Percentiles rank a stretch among this genome's conserved stretches.
These are phyloP conservation scores for Ceratocystis ficicola DNA, from an alignment of 2,329 filamentous ascomycete genomes.

Conservation along the genomic window DNA sequence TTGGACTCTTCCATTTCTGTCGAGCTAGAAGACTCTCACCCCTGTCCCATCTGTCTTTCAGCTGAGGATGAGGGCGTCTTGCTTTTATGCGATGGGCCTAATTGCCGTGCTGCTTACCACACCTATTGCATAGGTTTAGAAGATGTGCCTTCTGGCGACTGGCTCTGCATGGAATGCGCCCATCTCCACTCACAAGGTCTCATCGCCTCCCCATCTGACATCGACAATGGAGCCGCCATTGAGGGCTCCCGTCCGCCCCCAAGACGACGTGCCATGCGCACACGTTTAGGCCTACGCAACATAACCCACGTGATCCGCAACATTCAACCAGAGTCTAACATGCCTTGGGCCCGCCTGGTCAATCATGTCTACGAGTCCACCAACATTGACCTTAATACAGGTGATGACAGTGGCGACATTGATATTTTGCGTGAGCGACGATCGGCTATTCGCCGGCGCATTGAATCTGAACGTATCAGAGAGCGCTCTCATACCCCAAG, in stretches of 20 bases:
- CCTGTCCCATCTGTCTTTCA: slow-evolving; percentile 74
- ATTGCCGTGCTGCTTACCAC: slow-evolving; percentile 77
- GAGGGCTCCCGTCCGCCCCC: slow-evolving; percentile 29
- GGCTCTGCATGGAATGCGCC: slow-evolving; percentile 83
- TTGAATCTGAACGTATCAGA: slow-evolving; percentile 39
- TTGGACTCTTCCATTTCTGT: slow-evolving; percentile 71
- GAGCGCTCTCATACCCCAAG: neutral
- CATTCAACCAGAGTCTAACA: slow-evolving; percentile 39
- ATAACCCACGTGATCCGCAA: slow-evolving; percentile 29
- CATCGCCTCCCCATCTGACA: neutral
- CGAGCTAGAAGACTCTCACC: slow-evolving; percentile 55
- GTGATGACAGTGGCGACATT: slow-evolving; percentile 37
- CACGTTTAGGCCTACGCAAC: slow-evolving; percentile 28
- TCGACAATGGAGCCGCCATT: neutral
- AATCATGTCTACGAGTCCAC: slow-evolving; percentile 53
- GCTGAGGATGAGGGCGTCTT: slow-evolving; percentile 72
- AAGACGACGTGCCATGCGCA: slow-evolving; percentile 29
- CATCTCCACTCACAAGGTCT: slow-evolving; percentile 34
- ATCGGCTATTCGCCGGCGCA: slow-evolving; percentile 43
- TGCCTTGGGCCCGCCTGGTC: slow-evolving; percentile 57
- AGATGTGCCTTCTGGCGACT: slow-evolving; percentile 60
- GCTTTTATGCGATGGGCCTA: slow-evolving; percentile 65
- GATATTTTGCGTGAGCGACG: slow-evolving; percentile 36
- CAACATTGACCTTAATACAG: slow-evolving; percentile 50
- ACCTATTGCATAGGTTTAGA: slow-evolving; percentile 82